Conservation (phyloP, 306 rosid genomes). For the Cucurbita argyrosperma region DNA sequence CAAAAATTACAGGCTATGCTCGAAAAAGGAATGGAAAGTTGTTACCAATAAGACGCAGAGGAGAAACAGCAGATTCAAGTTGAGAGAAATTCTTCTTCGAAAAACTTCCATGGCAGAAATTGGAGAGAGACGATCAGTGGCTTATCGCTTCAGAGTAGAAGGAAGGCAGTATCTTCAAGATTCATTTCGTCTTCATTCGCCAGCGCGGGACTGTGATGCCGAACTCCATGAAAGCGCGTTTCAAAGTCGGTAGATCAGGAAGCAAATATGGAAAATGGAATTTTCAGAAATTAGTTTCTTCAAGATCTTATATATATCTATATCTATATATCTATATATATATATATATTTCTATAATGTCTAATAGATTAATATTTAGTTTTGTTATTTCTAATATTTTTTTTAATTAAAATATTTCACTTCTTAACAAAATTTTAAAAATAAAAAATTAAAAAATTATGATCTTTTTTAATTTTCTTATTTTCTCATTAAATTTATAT, state of each 20-base stretch:
- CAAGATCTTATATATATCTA: not conserved
- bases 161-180: not conserved
- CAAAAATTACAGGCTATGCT: not conserved
- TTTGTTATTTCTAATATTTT: too few relatives aligned
- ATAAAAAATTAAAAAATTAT: too few relatives aligned
- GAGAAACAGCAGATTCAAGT: slow-evolving; percentile 11
- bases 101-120: slow-evolving; percentile 10
- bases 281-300: not conserved
- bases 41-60: slow-evolving; percentile 27
- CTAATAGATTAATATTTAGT: not conserved
- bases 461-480: too few relatives aligned
- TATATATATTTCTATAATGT: not conserved
- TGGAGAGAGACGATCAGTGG: not conserved
- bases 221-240: slow-evolving; percentile 11
- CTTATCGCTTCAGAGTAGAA: not conserved
- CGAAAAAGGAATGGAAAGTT: not conserved
- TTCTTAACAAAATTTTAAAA: too few relatives aligned
- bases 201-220: not conserved
- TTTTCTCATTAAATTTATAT: too few relatives aligned
- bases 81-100: slow-evolving; percentile 3
- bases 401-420: too few relatives aligned
- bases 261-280: not conserved
- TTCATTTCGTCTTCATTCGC: slow-evolving; percentile 3
- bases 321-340: not conserved
- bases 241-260: slow-evolving; percentile 1